Conservation (phyloP, 2,329 filamentous ascomycete species). For the Thielaviopsis ethacetica region DNA sequence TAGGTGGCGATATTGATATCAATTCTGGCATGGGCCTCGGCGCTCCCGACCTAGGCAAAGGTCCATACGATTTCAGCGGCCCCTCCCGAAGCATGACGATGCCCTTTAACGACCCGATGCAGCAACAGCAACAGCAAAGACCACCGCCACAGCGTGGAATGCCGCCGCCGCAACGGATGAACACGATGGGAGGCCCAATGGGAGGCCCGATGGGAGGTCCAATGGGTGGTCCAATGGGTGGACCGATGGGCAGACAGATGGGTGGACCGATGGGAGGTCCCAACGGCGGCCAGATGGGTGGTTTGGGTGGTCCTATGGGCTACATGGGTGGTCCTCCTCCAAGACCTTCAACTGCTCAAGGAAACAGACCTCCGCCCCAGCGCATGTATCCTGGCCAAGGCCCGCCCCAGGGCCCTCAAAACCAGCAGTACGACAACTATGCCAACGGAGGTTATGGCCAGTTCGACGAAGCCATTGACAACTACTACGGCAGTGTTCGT, state of each 20-base stretch:
- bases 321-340: conserved; percentile 16
- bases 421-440: conserved; percentile 7
- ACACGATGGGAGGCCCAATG: conserved; percentile 22
- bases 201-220: conserved; percentile 23
- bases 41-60: conserved; percentile 16
- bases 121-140: conserved; percentile 20
- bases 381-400: conserved; percentile 32
- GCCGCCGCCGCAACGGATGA: conserved; percentile 21
- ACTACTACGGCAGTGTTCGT: conserved; percentile 15
- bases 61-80: conserved; percentile 28
- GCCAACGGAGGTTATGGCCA: conserved; percentile 11
- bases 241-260: neutral
- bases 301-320: neutral
- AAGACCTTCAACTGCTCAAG: conserved; percentile 35
- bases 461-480: conserved; percentile 16
- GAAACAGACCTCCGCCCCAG: conserved; percentile 35
- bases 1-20: conserved; percentile 20
- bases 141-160: conserved; percentile 15
- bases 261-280: conserved; percentile 22
- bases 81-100: conserved; percentile 46
- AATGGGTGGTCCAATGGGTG: conserved; percentile 17
- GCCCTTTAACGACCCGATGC: conserved; percentile 31
- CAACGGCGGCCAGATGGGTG: neutral
- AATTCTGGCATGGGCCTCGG: conserved; percentile 19
- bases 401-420: conserved; percentile 18